Base-by-base conservation (phyloP, 2,329 filamentous ascomycete species). In the Penicillium sp. region DNA sequence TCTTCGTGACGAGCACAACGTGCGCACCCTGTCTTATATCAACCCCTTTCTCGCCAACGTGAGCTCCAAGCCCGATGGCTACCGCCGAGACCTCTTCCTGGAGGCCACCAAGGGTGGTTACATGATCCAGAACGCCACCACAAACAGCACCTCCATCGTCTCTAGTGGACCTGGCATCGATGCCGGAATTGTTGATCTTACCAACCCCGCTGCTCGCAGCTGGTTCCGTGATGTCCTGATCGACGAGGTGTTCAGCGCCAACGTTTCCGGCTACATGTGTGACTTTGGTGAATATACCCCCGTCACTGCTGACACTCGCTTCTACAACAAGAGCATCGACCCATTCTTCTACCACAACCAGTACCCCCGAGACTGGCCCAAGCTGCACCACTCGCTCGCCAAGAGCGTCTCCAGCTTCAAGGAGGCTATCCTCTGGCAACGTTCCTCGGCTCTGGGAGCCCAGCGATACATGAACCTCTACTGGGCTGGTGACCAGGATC, bases 251-350 rank as follows among this genome's bases (percentile, higher is more conserved):
- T 73, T 68, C 66, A 68, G 64, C 28, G 68, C 70, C 11, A 72
- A 71, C 36, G 68, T 74, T 45, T 67, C 61, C 2, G 71, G 71
- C 16, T 68, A 66, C 54, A 74, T 74, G 72, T 65, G 65, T 5
- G 71, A 73, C 36, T 74, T 73, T 50, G 71, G 72, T 48, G 72
- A 75, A 51, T 74, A 75, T 51, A 62, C 72, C 7, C 67, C 71
- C 18, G 56, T 66, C 11, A 64, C 65, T 28, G 45, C 64, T 2
- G 63, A 63, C 33, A 66, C 71, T 10, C 56, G 55, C 19, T 62
- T 70, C 23, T 58, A 60, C 40, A 67, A 66, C 51, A 61, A 58
- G 54, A 67, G 67, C 34, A 61, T 64, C 23, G 47, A 61, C 18
- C 59, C 71, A 1, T 64, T 68, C 50, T 65, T 68, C 59, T 72